These are phyloP conservation scores for Hyphopichia wangnamkhiaoensis DNA, from an alignment of 1,139 yeast species.

Conservation along the genomic window DNA sequence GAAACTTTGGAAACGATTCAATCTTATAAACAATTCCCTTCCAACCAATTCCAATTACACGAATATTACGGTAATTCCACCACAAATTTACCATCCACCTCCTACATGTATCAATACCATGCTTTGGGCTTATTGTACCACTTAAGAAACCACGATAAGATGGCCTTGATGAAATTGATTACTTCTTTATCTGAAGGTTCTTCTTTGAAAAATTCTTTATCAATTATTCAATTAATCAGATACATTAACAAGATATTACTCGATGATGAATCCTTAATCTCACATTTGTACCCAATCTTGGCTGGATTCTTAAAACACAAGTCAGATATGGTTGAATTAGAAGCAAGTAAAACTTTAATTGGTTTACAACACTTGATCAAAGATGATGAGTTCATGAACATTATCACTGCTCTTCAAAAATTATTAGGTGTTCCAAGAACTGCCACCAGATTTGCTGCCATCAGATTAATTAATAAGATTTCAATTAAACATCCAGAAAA, in stretches of 20 bases:
- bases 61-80: slow-evolving; percentile 55
- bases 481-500: slow-evolving; percentile 82
- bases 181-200: slow-evolving; percentile 70
- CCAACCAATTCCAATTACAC: slow-evolving; percentile 53
- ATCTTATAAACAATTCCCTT: slow-evolving; percentile 68
- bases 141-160: slow-evolving; percentile 86
- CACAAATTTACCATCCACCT: slow-evolving; percentile 59
- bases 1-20: slow-evolving; percentile 88
- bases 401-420: slow-evolving; percentile 71
- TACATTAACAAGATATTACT: slow-evolving; percentile 69
- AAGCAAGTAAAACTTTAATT: slow-evolving; percentile 85
- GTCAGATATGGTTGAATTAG: slow-evolving; percentile 88
- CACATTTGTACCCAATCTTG: slow-evolving; percentile 64
- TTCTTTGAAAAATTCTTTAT: slow-evolving; percentile 69
- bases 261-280: slow-evolving; percentile 57
- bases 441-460: slow-evolving; percentile 89
- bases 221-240: slow-evolving; percentile 83
- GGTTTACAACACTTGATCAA: slow-evolving; percentile 57
- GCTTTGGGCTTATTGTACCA: slow-evolving; percentile 90
- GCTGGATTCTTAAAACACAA: slow-evolving; percentile 75
- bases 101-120: slow-evolving; percentile 91
- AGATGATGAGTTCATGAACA: slow-evolving; percentile 62
- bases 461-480: slow-evolving; percentile 81
- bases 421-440: slow-evolving; percentile 87
- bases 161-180: slow-evolving; percentile 90